Base-by-base conservation (phyloP, 2,329 filamentous ascomycete genomes). In the Pseudonectria buxi region DNA sequence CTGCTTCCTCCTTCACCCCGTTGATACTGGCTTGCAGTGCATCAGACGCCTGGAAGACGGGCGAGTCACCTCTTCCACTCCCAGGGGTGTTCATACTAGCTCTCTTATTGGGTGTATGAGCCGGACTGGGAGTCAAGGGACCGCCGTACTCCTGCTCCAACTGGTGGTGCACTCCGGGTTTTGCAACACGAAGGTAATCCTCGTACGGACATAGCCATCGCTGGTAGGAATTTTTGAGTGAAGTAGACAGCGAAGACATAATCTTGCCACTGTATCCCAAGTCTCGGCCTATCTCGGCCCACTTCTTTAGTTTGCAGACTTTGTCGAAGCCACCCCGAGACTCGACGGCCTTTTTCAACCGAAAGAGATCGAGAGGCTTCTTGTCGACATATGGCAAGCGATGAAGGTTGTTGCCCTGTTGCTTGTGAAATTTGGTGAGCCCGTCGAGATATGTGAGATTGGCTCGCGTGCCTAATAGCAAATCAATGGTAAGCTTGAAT, bases 241-340 rank as follows among this genome's bases (percentile, higher is more conserved):
- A 96, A 0, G 92, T 98, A 6, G 92, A 98, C 30, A 98, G 68
- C 7, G 92, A 96, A 3, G 90, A 96, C 92, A 98, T 98, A 45
- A 98, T 98, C 68, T 98, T 98, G 57, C 92, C 92, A 56, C 90
- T 96, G 63, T 98, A 98, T 36, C 92, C 92, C 31, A 98, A 68
- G 58, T 96, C 92, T 54, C 92, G 81, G 24, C 92, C 92, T 50
- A 98, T 96, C 61, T 98, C 92, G 12, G 92, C 92, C 92, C 92
- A 98, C 67, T 96, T 96, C 66, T 98, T 98, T 37, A 83, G 74
- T 63, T 95, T 95, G 72, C 92, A 98, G 29, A 98, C 92, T 55
- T 86, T 86, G 36, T 95, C 89, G 51, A 98, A 98, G 3, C 92
- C 92, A 30, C 92, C 92, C 43, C 92, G 80, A 22, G 86, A 83